Evolutionary conservation across 345 rosid genomes (phyloP), one percentile per base, ranked within the genome.

Genomic region (Boechera retrofracta): DNA sequence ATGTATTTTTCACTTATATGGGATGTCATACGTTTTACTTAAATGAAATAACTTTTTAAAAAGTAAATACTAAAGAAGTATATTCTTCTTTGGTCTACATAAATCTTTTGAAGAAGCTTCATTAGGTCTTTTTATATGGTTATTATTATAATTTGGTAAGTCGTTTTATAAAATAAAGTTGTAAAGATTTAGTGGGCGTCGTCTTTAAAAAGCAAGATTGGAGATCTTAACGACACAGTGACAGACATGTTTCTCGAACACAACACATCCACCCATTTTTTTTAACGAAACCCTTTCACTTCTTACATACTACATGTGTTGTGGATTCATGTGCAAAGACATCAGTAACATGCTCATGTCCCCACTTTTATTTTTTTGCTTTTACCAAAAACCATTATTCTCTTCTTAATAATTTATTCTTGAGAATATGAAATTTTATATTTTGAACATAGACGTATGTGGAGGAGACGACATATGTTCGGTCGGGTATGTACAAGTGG

Each of bases 401-500:
- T 47, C 65, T 41, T 53, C 42, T 51, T 63, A 35, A 63, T 63
- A 15, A 42, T 70, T 63, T 32, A 18, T n/a, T 56, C 26, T 77
- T 4, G 15, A 75, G 5, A 8, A 31, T 51, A 59, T 69, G 60
- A 48, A 49, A 16, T 32, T 10, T 5, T 63, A 5, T 47, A 6
- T 62, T 52, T 16, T 62, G 18, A 36, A 55, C n/a, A 71, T 83
- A 94, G 98, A 78, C 87, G 16, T 94, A 89, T 70, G 76, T 78
- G 55, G 92, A 86, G 47, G 87, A 82, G 77, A 78, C 87, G 4
- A 83, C 85, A 1, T 84, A 81, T 62, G 76, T 88, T 52, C 82
- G 75, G 32, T 92, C 98, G 39, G 79, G 89, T 47, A 85, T 94
- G 7, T 89, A 87, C 78, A 86, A 84, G 73, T 94, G 98, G 98